These are phyloP conservation scores for Musa balbisiana DNA, from an alignment of 202 grass and related monocot genomes.

Conservation along the genomic window DNA sequence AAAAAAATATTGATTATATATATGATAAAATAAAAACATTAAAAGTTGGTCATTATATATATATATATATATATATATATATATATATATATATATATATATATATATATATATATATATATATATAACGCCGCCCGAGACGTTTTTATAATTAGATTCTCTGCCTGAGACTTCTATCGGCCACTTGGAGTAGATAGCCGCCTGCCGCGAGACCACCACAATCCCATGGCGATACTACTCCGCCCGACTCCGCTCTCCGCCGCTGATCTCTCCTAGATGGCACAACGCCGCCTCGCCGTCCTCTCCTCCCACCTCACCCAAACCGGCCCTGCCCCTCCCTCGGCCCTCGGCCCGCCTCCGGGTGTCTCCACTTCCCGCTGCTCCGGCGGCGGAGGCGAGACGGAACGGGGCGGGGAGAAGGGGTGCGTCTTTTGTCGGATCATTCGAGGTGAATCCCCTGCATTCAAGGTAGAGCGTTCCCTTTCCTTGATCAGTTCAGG, in stretches of 20 bases:
- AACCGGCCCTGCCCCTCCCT: background rate
- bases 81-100: too few relatives aligned
- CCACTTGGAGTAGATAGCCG: background rate
- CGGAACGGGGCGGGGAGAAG: conserved; percentile 3
- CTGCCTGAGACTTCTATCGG: background rate
- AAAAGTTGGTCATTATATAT: too few relatives aligned
- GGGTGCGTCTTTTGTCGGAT: conserved; percentile 65
- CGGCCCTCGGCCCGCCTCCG: background rate
- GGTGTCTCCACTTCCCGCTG: conserved; percentile 1
- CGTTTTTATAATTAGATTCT: too few relatives aligned
- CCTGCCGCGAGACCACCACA: background rate
- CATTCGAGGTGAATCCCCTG: conserved; percentile 36
- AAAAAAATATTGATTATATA: too few relatives aligned
- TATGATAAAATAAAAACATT: too few relatives aligned
- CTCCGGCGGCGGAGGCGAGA: background rate
- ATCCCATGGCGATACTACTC: background rate
- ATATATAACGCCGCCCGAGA: too few relatives aligned
- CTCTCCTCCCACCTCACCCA: background rate
- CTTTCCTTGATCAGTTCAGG: background rate
- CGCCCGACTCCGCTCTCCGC: background rate
- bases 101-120: too few relatives aligned
- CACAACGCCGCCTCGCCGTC: conserved; percentile 31
- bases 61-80: too few relatives aligned
- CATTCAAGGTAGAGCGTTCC: conserved; percentile 40
- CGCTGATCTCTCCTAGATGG: background rate